Conservation (phyloP, 306 rosid species). For the Carpinus fangiana region DNA sequence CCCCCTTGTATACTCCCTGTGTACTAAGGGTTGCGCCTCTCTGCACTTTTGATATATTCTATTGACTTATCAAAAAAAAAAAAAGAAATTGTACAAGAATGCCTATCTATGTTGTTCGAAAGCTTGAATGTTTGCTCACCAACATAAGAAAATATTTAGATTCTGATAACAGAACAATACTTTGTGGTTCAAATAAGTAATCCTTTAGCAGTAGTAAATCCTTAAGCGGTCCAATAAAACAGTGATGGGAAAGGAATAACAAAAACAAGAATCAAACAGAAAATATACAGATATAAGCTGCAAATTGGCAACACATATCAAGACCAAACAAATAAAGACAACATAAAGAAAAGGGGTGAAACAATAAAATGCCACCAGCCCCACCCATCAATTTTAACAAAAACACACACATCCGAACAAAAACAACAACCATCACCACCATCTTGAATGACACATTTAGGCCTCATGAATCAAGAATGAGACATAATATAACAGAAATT, state of each 20-base stretch:
- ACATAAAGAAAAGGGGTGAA: neutral
- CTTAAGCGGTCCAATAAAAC: neutral
- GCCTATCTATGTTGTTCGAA: neutral
- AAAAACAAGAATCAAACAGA: neutral
- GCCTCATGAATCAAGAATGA: neutral
- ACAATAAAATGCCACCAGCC: neutral
- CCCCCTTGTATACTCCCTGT: no score
- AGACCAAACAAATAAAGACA: neutral
- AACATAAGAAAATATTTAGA: neutral
- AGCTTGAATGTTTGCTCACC: neutral
- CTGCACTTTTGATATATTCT: no score
- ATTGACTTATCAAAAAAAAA: neutral
- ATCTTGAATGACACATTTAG: neutral
- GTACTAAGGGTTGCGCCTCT: no score
- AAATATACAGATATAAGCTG: neutral
- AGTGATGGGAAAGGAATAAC: neutral
- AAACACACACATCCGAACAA: neutral
- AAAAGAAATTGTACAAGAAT: neutral
- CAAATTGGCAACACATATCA: neutral
- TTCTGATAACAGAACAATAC: neutral
- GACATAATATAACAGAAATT: neutral
- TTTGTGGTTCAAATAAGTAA: slow-evolving; percentile 1
- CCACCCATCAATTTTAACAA: neutral
- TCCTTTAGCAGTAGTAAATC: neutral
- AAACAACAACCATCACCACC: neutral